phyloP scores from a whole-genome alignment of 495 filamentous ascomycete genomes.

The Letharia columbiana region DNA sequence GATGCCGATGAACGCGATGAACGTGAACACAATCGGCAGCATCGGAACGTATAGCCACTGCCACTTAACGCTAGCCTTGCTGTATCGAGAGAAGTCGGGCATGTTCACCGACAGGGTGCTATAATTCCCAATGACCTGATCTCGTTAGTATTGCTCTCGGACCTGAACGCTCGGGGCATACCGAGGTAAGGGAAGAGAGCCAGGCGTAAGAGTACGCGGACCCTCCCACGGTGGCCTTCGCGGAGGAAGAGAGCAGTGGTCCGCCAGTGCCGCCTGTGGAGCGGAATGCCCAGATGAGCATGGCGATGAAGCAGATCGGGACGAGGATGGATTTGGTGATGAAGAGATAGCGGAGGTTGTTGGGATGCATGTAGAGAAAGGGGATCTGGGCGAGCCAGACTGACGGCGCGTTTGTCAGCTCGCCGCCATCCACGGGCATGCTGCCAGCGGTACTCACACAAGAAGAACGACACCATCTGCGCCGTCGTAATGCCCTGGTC shows the following conservation, averaged over 20 bases:
- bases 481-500: slow-evolving; percentile 55
- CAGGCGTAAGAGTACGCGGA: slow-evolving; percentile 39
- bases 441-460: slow-evolving; percentile 33
- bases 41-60: slow-evolving; percentile 42
- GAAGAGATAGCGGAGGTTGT: slow-evolving; percentile 40
- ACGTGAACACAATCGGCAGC: slow-evolving; percentile 42
- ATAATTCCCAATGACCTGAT: slow-evolving; percentile 35
- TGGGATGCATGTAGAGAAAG: slow-evolving; percentile 41
- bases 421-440: not conserved
- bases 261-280: slow-evolving; percentile 21
- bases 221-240: slow-evolving; percentile 30
- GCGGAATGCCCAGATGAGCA: slow-evolving; percentile 42
- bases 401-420: slow-evolving; percentile 3
- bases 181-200: slow-evolving; percentile 38
- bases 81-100: slow-evolving; percentile 44
- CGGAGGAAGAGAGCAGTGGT: slow-evolving; percentile 17
- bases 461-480: slow-evolving; percentile 54
- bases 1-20: slow-evolving; percentile 44
- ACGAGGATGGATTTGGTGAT: slow-evolving; percentile 39
- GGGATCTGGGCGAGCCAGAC: slow-evolving; percentile 39
- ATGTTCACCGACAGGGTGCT: slow-evolving; percentile 33
- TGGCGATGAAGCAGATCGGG: slow-evolving; percentile 40
- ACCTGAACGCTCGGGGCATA: not conserved
- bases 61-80: slow-evolving; percentile 36
- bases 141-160: not conserved